phyloP scores from a whole-genome alignment of 345 rosid species.

The Linum tenue region DNA sequence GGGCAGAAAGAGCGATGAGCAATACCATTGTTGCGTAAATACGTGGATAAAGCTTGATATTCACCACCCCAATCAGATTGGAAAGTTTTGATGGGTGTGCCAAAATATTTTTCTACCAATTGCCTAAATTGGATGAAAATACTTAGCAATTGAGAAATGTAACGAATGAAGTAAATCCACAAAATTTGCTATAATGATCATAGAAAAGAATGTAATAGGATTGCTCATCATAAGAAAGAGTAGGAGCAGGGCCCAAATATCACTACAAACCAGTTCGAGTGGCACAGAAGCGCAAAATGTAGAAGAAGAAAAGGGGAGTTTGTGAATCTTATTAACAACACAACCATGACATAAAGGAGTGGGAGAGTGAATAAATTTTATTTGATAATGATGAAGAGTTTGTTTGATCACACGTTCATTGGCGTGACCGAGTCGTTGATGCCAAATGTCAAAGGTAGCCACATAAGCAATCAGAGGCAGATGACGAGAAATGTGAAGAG shows the following conservation, averaged over 20 bases:
- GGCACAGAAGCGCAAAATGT: not conserved
- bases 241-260: constrained; percentile 4
- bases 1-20: too few species aligned
- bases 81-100: too few species aligned
- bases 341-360: too few species aligned
- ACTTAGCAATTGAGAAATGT: too few species aligned
- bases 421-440: not conserved
- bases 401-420: not conserved
- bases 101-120: too few species aligned
- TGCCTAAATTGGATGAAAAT: too few species aligned
- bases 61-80: too few species aligned
- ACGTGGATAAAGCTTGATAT: too few species aligned
- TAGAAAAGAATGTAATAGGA: not conserved
- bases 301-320: not conserved
- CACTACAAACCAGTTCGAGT: not conserved
- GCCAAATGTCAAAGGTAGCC: not conserved
- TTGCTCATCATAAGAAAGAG: not conserved
- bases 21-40: too few species aligned
- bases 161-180: too few species aligned
- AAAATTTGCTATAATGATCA: not conserved
- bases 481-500: too few species aligned
- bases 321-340: not conserved
- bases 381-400: not conserved
- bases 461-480: too few species aligned
- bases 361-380: not conserved